Base-by-base conservation (phyloP, 2,329 filamentous ascomycete species). In the Ophiostoma sp. region DNA sequence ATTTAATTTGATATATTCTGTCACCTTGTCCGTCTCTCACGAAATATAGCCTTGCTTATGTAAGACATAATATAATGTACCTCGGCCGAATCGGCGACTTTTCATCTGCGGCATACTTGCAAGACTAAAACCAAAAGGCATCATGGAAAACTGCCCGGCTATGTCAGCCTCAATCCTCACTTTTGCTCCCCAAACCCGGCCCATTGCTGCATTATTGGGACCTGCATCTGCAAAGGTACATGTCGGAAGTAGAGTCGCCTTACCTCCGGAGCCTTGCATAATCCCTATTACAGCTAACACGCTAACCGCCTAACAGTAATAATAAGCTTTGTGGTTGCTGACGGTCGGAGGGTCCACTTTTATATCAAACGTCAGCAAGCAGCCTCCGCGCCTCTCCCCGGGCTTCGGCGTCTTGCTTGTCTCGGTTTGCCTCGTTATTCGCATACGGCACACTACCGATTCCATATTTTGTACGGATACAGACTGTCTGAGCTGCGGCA, bases 221-320 rank as follows among this genome's bases (percentile, higher is more conserved):
- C n/a, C 52, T 57, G 52, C 52, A 27, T 57, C 23, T 17, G 23
- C 13, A 27, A 33, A 27, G 57, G 57, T 62, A 62, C 57, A 27
- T 33, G 11, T 35, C 57, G 57, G 57, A 62, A n/a, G 13, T 33
- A 33, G 57, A 62, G 57, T 27, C 27, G 57, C 57, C 52, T 62
- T 62, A 65, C 35, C 60, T 65, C 62, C 62, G 62, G 35, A 27
- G 60, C 60, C 60, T n/a, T 65, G 62, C 35, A 65, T n/a, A 20
- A 36, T 36, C 35, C 10, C 39, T 44, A 13, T 27, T 13, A 17
- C 41, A 48, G 41, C 36, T 39, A 39, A 48, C 44, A 48, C 44
- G 44, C 44, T 33, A 36, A 13, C 39, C 39, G 39, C 31, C 57
- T 33, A 64, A 35, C 52, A 23, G 27, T 10, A 41, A 10, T 31